phyloP scores from a whole-genome alignment of 495 filamentous ascomycete species.

The Xylaria grammica region DNA sequence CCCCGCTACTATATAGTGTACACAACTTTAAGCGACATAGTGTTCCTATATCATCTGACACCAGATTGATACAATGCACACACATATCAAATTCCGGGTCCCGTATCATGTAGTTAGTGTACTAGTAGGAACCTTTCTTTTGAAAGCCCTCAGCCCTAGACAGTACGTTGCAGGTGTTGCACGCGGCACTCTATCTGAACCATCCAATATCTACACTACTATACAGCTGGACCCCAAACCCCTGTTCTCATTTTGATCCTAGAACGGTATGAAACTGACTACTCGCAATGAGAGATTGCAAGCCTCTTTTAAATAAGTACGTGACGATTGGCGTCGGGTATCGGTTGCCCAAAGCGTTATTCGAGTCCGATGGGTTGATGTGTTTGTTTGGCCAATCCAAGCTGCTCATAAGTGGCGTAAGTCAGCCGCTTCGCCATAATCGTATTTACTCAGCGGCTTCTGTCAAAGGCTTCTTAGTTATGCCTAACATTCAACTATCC shows the following conservation, averaged over 20 bases:
- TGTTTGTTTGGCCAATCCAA: no score
- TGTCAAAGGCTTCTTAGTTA: no score
- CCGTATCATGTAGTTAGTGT: no score
- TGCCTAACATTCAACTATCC: no score
- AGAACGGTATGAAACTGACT: not conserved
- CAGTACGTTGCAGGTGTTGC: slow-evolving; percentile 2
- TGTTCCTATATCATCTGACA: not conserved
- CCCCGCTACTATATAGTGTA: no score
- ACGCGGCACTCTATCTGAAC: slow-evolving; percentile 9
- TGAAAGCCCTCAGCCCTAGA: slow-evolving; percentile 16
- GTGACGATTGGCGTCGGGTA: not conserved
- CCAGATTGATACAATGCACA: not conserved
- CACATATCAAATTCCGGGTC: no score
- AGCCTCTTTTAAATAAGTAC: not conserved
- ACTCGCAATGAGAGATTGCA: not conserved
- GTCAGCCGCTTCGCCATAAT: no score
- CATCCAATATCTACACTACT: not conserved
- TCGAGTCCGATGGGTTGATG: not conserved
- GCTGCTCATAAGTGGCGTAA: no score
- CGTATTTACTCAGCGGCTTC: no score
- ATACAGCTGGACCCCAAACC: not conserved
- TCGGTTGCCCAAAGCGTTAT: not conserved
- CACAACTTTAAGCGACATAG: no score
- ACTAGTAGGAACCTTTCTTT: no score
- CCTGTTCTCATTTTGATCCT: not conserved